These are phyloP conservation scores for Trichosporon ovoides DNA, from an alignment of 1,284 basidiomycete species.

Conservation along the genomic window DNA sequence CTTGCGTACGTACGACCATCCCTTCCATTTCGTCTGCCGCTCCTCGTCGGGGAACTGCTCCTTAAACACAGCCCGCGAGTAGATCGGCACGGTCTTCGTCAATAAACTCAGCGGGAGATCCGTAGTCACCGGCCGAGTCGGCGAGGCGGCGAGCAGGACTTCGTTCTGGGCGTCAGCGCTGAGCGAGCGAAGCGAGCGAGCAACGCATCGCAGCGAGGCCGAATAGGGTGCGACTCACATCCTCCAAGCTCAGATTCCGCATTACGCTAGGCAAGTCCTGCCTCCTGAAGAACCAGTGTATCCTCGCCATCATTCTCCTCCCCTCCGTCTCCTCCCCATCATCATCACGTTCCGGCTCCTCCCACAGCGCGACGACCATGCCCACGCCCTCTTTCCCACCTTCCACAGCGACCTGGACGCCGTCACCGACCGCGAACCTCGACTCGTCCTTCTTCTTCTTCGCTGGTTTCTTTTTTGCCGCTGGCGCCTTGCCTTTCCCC, in stretches of 20 bases:
- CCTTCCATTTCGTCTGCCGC: slow-evolving; percentile 33
- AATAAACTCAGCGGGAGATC: slow-evolving; percentile 33
- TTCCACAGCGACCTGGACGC: slow-evolving; percentile 39
- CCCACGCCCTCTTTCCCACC: slow-evolving; percentile 44
- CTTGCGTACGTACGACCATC: slow-evolving; percentile 32
- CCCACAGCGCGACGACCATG: slow-evolving; percentile 42
- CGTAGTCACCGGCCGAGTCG: slow-evolving; percentile 31
- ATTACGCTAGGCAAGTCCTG: slow-evolving; percentile 45
- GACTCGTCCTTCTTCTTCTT: slow-evolving; percentile 28
- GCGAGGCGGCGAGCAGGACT: slow-evolving; percentile 40
- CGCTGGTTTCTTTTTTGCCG: background rate
- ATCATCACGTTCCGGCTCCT: slow-evolving; percentile 26
- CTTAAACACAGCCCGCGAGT: slow-evolving; percentile 33
- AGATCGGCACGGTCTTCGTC: slow-evolving; percentile 36
- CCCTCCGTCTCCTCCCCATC: slow-evolving; percentile 17
- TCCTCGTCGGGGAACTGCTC: slow-evolving; percentile 31
- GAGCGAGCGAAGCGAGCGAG: background rate
- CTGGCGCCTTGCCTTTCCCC: background rate
- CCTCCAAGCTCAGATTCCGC: slow-evolving; percentile 41
- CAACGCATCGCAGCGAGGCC: background rate
- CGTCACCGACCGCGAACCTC: slow-evolving; percentile 44
- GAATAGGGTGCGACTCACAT: slow-evolving; percentile 31
- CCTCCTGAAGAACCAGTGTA: slow-evolving; percentile 47
- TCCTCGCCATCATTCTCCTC: slow-evolving; percentile 42
- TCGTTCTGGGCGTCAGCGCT: slow-evolving; percentile 36